Conservation (phyloP, 495 filamentous ascomycete genomes). For the Lasiosphaeria hispida region DNA sequence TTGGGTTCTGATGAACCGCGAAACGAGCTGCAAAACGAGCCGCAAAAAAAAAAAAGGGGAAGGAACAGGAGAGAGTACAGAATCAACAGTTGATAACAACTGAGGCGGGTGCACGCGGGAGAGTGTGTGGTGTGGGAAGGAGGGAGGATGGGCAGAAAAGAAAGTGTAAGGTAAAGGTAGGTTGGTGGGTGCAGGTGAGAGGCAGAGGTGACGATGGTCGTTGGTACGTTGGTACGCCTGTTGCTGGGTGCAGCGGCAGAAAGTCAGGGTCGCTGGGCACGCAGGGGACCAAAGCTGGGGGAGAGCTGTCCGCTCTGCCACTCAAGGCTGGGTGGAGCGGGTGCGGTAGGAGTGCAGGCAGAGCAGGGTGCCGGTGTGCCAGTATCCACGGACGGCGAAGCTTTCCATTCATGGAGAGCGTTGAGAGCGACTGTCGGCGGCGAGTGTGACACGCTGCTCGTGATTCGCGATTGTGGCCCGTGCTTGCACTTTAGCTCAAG, state of each 20-base stretch:
- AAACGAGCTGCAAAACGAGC: not conserved
- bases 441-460: constrained; percentile 24
- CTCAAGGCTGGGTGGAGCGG: constrained; percentile 6
- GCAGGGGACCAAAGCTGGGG: constrained; percentile 19
- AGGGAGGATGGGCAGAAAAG: constrained; percentile 16
- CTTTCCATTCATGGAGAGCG: not conserved
- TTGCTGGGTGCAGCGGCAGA: constrained; percentile 19
- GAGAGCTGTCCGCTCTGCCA: constrained; percentile 5
- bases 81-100: constrained; percentile 1
- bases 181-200: not conserved
- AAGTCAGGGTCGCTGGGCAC: constrained; percentile 1
- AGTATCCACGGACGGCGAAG: not conserved
- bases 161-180: constrained; percentile 19
- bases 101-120: not conserved
- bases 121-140: not conserved
- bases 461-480: constrained; percentile 23
- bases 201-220: constrained; percentile 18
- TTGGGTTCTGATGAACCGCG: constrained; percentile 8
- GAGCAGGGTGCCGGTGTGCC: not conserved
- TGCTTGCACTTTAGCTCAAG: constrained; percentile 7
- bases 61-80: not conserved
- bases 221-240: not conserved
- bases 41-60: not conserved
- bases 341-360: not conserved
- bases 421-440: constrained; percentile 11